A percentile compares a stretch with the other conserved stretches of the same genome.
Evolutionary conservation across 768 basidiomycete genomes (phyloP).

Genomic region (Bullera alba): DNA sequence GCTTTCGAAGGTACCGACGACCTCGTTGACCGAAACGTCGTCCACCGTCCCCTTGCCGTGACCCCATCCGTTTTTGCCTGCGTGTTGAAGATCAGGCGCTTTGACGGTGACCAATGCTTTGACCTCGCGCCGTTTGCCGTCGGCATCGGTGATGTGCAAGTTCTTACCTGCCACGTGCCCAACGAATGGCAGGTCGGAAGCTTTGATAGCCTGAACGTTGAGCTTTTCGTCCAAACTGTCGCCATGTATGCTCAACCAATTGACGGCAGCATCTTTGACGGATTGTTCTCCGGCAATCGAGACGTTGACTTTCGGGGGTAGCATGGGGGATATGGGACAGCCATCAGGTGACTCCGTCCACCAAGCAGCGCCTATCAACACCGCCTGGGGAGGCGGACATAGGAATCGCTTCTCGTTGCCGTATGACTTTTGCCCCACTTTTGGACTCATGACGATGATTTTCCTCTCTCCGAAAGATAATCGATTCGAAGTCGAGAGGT

Average conservation of each 20-base stretch:
- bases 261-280: slow-evolving; percentile 74
- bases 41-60: slow-evolving; percentile 8
- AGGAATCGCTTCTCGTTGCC: slow-evolving; percentile 93
- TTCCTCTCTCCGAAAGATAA: slow-evolving; percentile 87
- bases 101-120: slow-evolving; percentile 68
- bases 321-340: slow-evolving; percentile 49
- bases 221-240: slow-evolving; percentile 62
- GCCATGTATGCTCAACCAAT: slow-evolving; percentile 80
- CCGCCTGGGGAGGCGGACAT: slow-evolving; percentile 86
- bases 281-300: slow-evolving; percentile 86
- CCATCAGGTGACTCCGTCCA: slow-evolving; percentile 73
- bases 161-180: slow-evolving; percentile 91
- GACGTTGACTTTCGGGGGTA: slow-evolving; percentile 66
- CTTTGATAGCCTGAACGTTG: slow-evolving; percentile 17
- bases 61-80: slow-evolving; percentile 59
- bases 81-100: slow-evolving; percentile 11
- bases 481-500: slow-evolving; percentile 73
- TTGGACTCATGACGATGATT: slow-evolving; percentile 94
- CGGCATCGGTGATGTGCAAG: slow-evolving; percentile 88
- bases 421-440: slow-evolving; percentile 94
- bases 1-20: slow-evolving; percentile 83
- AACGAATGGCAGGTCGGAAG: slow-evolving; percentile 65
- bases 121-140: slow-evolving; percentile 91
- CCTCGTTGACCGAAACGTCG: slow-evolving; percentile 71
- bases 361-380: slow-evolving; percentile 91